These are phyloP conservation scores for Aureobasidium namibiae DNA, from an alignment of 2,329 filamentous ascomycete genomes.

Conservation along the genomic window DNA sequence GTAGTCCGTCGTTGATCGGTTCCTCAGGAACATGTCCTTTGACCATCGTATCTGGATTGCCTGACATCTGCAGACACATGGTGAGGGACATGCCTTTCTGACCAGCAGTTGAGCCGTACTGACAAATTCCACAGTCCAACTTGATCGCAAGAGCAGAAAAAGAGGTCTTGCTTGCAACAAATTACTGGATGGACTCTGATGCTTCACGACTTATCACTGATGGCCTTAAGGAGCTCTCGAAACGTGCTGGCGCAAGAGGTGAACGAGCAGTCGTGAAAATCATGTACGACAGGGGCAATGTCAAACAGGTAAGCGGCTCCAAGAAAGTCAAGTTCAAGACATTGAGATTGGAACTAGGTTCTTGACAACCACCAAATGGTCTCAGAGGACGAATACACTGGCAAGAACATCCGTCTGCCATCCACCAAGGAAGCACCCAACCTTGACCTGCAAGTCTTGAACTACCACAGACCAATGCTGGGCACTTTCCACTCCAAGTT, in stretches of 20 bases:
- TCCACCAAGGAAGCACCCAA: constrained; percentile 58
- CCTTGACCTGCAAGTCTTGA: constrained; percentile 64
- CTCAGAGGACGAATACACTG: constrained; percentile 48
- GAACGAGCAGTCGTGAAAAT: constrained; percentile 59
- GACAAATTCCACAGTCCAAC: constrained; percentile 44
- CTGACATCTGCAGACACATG: constrained; percentile 66
- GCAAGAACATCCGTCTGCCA: constrained; percentile 50
- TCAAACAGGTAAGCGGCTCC: constrained; percentile 43
- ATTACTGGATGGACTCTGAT: constrained; percentile 64
- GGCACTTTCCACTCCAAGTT: constrained; percentile 75
- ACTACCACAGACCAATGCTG: constrained; percentile 60
- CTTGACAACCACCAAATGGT: constrained; percentile 59
- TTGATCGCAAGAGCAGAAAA: constrained; percentile 63
- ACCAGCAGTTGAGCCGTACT: neutral
- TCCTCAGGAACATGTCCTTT: constrained; percentile 58
- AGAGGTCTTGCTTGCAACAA: constrained; percentile 67
- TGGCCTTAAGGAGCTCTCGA: constrained; percentile 60
- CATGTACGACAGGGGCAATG: constrained; percentile 63
- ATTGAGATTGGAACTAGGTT: constrained; percentile 25
- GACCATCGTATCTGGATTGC: constrained; percentile 60
- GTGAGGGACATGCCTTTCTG: neutral
- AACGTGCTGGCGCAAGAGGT: constrained; percentile 50
- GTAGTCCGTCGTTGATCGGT: constrained; percentile 53
- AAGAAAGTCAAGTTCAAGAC: neutral
- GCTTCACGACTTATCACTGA: constrained; percentile 58